Evolutionary conservation across 1,284 basidiomycete species (phyloP), one percentile per base, ranked within the genome.

Genomic region (Exobasidium rhododendri): DNA sequence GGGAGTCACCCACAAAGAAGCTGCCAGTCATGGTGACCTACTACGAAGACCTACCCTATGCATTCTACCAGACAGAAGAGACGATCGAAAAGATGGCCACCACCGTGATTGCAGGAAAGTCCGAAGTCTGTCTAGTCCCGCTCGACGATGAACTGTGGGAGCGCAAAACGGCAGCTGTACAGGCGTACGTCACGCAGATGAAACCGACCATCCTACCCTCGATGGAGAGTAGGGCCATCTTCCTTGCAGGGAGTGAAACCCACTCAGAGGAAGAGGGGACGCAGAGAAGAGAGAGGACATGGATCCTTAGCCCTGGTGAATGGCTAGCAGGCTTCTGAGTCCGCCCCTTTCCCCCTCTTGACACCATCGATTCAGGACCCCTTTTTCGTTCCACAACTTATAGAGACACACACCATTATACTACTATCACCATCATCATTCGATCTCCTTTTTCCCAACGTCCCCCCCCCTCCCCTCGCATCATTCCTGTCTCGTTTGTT

Each of bases 31-130:
- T n/a, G 11, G n/a, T 50, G 13, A 26, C 26, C 2, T 55, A 26
- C 28, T 55, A 55, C 30, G 52, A 55, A 32, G 52, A 55, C 28
- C 22, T 55, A 22, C 52, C 52, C n/a, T 55, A 55, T 44, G 52
- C 52, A 40, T 26, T 30, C 26, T 26, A 26, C 14, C 32, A 35
- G 29, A 55, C 14, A 4, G 30, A 40, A 6, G 20, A 26, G 3
- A 20, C 14, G 5, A 31, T 55, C 28, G 47, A 50, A 50, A 4
- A 28, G n/a, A 30, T 55, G 28, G 52, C 52, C 20, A n/a, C 20
- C 31, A 3, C 52, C 20, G 52, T 55, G 4, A 13, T 44, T 6
- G 24, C 31, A 2, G 5, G 4, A 6, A 31, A 22, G 3, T 4
- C 14, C 14, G 30, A 55, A 44, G 29, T 20, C 5, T 2, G 30